Conservation (phyloP, 768 basidiomycete species). For the Suillus lakei region DNA sequence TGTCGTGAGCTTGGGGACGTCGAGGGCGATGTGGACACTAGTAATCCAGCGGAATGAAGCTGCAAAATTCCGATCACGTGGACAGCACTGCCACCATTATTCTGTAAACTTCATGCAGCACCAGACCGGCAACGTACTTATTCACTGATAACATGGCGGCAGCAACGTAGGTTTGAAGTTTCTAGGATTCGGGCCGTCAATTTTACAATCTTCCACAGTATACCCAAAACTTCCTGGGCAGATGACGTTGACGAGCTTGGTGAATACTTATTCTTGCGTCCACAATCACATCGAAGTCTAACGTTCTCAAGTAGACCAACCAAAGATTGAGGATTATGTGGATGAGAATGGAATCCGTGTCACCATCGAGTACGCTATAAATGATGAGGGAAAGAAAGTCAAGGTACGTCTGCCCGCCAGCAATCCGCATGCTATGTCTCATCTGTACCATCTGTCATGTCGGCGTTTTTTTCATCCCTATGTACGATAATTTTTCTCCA, state of each 20-base stretch:
- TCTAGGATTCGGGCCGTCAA: too few species aligned
- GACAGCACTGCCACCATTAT: not conserved
- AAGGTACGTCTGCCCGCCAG: constrained; percentile 60
- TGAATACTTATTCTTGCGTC: constrained; percentile 30
- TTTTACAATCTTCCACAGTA: not conserved
- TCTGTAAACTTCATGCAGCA: not conserved
- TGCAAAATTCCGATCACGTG: constrained; percentile 4
- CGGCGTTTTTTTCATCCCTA: not conserved
- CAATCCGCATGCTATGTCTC: not conserved
- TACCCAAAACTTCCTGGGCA: constrained; percentile 80
- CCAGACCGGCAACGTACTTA: not conserved
- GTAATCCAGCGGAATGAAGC: not conserved
- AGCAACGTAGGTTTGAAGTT: constrained; percentile 1
- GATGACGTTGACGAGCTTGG: constrained; percentile 85
- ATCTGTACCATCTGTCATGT: not conserved
- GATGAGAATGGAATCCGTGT: constrained; percentile 89
- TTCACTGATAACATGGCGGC: constrained; percentile 8
- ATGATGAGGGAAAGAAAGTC: constrained; percentile 94
- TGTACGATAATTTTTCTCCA: not conserved
- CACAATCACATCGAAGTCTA: constrained; percentile 6
- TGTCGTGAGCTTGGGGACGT: constrained; percentile 13
- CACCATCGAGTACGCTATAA: constrained; percentile 80
- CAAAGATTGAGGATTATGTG: constrained; percentile 69
- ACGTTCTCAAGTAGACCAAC: constrained; percentile 42
- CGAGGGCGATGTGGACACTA: constrained; percentile 20